Conservation (phyloP, 148 eudicot genomes). For the Rhododendron kiyosumense region DNA sequence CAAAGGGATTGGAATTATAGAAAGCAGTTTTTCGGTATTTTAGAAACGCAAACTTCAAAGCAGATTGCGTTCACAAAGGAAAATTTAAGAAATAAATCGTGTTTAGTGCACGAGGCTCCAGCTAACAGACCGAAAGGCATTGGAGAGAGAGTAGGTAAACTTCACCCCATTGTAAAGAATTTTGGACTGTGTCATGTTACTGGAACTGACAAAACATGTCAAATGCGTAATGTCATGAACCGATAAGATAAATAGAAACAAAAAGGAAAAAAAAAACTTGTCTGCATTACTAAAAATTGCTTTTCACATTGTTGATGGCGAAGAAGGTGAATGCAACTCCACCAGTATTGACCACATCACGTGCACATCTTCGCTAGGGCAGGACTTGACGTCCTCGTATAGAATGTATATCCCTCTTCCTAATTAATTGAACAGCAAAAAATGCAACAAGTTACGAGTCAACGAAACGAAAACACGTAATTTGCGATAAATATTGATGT, state of each 20-base stretch:
- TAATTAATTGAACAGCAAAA: conserved; percentile 13
- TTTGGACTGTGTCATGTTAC: background rate
- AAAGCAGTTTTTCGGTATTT: background rate
- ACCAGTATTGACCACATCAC: conserved; percentile 82
- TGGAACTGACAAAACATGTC: background rate
- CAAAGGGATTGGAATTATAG: background rate
- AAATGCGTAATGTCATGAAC: background rate
- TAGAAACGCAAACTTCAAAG: background rate
- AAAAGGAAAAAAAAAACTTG: background rate
- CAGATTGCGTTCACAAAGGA: background rate
- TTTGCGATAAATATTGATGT: background rate
- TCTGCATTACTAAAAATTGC: conserved; percentile 14
- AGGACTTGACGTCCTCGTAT: conserved; percentile 79
- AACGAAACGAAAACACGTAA: background rate
- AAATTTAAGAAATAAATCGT: background rate
- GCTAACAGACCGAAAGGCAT: background rate
- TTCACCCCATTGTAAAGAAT: background rate
- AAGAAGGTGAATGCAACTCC: conserved; percentile 48
- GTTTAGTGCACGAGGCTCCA: background rate
- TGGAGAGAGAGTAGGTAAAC: background rate
- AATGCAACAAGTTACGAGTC: background rate
- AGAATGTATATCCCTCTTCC: conserved; percentile 82
- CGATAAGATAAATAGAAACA: background rate
- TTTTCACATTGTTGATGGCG: conserved; percentile 31
- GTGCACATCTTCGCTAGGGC: conserved; percentile 84